Percentiles rank a stretch among this genome's conserved stretches.
phyloP scores from a whole-genome alignment of 2,329 filamentous ascomycete genomes.

The Xylariaceae sp. region DNA sequence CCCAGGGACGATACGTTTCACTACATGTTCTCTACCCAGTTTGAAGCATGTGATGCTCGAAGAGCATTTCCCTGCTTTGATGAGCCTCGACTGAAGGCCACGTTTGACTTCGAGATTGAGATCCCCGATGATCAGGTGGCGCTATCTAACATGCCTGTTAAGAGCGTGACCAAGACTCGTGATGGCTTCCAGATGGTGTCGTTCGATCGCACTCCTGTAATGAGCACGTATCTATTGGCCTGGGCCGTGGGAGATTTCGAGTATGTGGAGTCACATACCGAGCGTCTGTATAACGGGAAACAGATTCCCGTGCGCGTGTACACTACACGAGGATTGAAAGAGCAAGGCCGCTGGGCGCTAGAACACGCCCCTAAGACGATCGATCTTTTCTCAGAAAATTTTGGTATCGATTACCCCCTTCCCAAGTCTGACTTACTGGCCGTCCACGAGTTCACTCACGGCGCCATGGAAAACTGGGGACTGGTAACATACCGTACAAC shows the following conservation, averaged over 20 bases:
- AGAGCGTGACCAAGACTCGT: constrained; percentile 55
- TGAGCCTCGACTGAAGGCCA: constrained; percentile 94
- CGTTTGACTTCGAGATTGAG: constrained; percentile 91
- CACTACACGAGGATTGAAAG: constrained; percentile 88
- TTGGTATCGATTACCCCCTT: constrained; percentile 86
- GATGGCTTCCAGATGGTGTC: constrained; percentile 68
- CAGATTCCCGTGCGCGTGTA: constrained; percentile 91
- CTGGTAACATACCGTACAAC: constrained; percentile 94
- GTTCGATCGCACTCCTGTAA: constrained; percentile 80
- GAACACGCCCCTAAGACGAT: constrained; percentile 90
- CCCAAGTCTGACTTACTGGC: constrained; percentile 89
- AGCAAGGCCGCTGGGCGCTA: constrained; percentile 84
- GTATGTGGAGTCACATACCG: constrained; percentile 87
- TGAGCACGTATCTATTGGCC: constrained; percentile 87
- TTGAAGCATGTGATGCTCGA: constrained; percentile 92
- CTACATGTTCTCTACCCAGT: constrained; percentile 91
- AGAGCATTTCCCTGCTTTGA: constrained; percentile 97
- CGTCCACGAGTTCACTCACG: constrained; percentile 84
- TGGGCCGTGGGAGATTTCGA: constrained; percentile 98
- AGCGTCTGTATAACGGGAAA: constrained; percentile 86
- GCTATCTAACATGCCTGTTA: constrained; percentile 93
- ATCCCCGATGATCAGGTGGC: constrained; percentile 83
- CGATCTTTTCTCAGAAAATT: constrained; percentile 94
- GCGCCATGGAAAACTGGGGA: constrained; percentile 96
- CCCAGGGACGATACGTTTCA: constrained; percentile 65